Evolutionary conservation across 139 green algal genomes (phyloP).

Genomic region (Gonium pectorale): DNA sequence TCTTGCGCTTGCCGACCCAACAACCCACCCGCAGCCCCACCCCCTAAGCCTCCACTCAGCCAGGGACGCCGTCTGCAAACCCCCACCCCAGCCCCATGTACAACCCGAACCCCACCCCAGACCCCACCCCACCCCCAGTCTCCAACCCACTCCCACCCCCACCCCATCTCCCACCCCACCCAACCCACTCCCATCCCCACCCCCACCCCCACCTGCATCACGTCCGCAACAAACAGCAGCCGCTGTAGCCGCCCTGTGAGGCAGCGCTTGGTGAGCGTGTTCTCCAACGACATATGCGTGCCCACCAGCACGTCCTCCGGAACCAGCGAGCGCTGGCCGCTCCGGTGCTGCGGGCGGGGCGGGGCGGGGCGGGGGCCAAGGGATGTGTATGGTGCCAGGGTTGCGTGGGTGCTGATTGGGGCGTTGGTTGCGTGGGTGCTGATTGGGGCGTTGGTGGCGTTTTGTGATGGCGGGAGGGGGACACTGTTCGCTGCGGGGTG

Average conservation of each 20-base stretch:
- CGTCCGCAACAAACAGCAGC: constrained; percentile 48
- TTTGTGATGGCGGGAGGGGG: too few relatives aligned
- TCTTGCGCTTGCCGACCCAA: too few relatives aligned
- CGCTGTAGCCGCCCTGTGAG: constrained; percentile 37
- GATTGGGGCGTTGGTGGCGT: too few relatives aligned
- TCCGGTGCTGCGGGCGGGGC: background rate
- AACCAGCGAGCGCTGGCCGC: background rate
- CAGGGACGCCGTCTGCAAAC: too few relatives aligned
- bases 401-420: too few relatives aligned
- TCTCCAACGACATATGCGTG: constrained; percentile 41
- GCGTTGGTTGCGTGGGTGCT: too few relatives aligned
- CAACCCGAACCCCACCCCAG: too few relatives aligned
- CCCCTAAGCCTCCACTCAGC: too few relatives aligned
- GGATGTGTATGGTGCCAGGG: too few relatives aligned
- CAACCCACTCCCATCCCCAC: background rate
- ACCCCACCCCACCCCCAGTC: background rate
- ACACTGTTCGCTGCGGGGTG: too few relatives aligned
- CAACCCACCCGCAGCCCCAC: too few relatives aligned
- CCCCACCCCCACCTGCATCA: constrained; percentile 30
- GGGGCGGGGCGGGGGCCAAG: background rate
- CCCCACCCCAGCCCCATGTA: too few relatives aligned
- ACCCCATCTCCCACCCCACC: background rate
- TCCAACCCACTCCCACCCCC: background rate
- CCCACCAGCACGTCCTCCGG: constrained; percentile 30
- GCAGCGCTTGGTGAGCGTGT: constrained; percentile 46